Base-by-base conservation (phyloP, 2,329 filamentous ascomycete genomes). In the Pestalotiopsis sp. region DNA sequence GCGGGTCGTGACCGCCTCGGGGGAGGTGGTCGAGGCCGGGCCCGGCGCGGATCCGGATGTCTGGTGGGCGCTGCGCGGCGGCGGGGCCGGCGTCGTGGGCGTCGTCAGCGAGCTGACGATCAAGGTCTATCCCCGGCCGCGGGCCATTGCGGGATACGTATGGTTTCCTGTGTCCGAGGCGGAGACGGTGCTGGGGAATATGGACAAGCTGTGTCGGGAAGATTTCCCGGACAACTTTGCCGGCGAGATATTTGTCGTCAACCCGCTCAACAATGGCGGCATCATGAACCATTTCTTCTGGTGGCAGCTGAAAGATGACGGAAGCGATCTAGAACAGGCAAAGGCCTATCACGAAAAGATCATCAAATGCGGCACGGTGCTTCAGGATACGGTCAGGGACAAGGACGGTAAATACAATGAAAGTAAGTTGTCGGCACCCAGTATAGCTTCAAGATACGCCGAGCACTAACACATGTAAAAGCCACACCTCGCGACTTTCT, bases 81-180 rank as follows among this genome's bases (percentile, higher is more conserved):
- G 45, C 23, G 68, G 68, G 39, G 64, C 60, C 7, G 68, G 68
- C 38, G 41, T 67, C 14, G 31, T 69, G 14, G 68, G 68, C 27
- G 68, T 69, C 11, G 65, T 69, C 13, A 67, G 59, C 49, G 68
- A 69, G 65, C 39, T 69, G 31, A 67, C 64, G 0, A 56, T 69
- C n/a, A 64, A 60, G 41, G 59, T 67, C 27, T 67, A 69, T 41
- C 60, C 68, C 11, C 57, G 27, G 49, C 68, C 61, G 66, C 36
- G 59, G 13, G 65, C 65, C 17, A 36, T 64, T 25, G 68, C 65
- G 3, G 65, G 65, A 9, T 61, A 64, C 36, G 36, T 69, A 6
- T 39, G 60, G 64, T 69, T 67, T n/a, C 65, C 68, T 7, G 56
- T 56, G 5, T 14, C 65, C 4, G 68, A 69, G 38, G 65, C 56